Base-by-base conservation (phyloP, 2,329 filamentous ascomycete genomes). In the Arthrobotrys sphaeroides region DNA sequence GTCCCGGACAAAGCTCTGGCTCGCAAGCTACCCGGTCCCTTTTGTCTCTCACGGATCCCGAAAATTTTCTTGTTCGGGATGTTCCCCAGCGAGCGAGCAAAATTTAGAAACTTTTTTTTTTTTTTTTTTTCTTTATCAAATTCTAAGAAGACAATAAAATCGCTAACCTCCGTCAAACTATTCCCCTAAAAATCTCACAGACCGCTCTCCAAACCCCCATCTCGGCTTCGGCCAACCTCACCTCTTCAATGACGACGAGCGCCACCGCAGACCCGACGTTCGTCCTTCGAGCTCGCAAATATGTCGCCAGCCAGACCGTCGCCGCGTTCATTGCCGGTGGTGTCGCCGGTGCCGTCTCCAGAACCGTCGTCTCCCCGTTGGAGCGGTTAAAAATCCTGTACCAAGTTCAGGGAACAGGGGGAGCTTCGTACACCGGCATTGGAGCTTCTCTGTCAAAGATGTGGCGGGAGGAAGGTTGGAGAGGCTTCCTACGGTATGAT, bases 331-430 rank as follows among this genome's bases (percentile, higher is more conserved):
- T 96, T 80, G 95, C 93, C 28, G 95, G 95, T 77, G 95, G 95
- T 78, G 89, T 97, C 20, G 95, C 95, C 13, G 95, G 95, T 72
- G 95, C 95, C 45, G 94, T 99, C n/a, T 98, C 95, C 31, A 89
- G 95, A 81, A 99, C 95, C 22, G 94, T 98, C 53, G 95, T 99
- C 3, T 98, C 94, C 13, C 95, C 95, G 2, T 88, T 99, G 38
- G 95, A 99, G 84, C 89, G 95, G 78, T 87, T 99, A 73, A 98
- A 99, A 85, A 99, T 99, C 79, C 86, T 99, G n/a, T 93, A 97
- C 82, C 95, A 99, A 82, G 88, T 99, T 26, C 95, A 99, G 84
- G 96, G 91, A 81, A 91, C 87, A 57, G 94, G 94, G 16, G 89
- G 93, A 80, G 91, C 92, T 79, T 94, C 97, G 81, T 99, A 99